Evolutionary conservation across 768 basidiomycete species (phyloP).

Genomic region (Suillus clintonianus): DNA sequence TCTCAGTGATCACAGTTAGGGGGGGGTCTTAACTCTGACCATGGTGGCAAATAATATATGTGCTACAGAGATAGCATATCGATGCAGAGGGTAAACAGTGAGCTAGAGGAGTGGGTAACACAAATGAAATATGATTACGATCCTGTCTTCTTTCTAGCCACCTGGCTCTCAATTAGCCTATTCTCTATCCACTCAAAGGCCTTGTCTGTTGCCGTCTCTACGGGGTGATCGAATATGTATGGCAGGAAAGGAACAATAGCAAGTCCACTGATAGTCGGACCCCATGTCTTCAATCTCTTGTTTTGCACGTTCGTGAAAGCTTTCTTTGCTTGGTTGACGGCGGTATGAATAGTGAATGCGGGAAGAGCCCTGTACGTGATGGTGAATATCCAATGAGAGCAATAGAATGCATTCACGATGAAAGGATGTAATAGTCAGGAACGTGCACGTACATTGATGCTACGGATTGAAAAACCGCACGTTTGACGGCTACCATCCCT

Average conservation of each 20-base stretch:
- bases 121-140: constrained; percentile 21
- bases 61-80: background rate
- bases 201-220: constrained; percentile 67
- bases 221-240: constrained; percentile 78
- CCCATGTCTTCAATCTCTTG: constrained; percentile 66
- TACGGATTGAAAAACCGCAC: constrained; percentile 78
- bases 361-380: constrained; percentile 64
- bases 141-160: constrained; percentile 31
- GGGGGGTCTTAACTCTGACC: background rate
- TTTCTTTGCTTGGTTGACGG: constrained; percentile 72
- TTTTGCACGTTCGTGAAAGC: constrained; percentile 62
- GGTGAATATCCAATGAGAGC: background rate
- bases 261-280: constrained; percentile 73
- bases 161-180: constrained; percentile 46
- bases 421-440: constrained; percentile 4
- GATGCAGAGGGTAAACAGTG: background rate
- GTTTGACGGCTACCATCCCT: constrained; percentile 70
- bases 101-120: background rate
- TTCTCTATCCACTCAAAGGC: constrained; percentile 72
- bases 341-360: constrained; percentile 83
- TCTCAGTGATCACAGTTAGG: background rate
- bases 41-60: too few relatives aligned
- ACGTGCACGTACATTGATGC: constrained; percentile 69
- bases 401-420: background rate
- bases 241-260: constrained; percentile 75